A percentile compares a stretch with the other conserved stretches of the same genome.
These are phyloP conservation scores for Penicillium macrosclerotiorum DNA, from an alignment of 495 filamentous ascomycete genomes.

Conservation along the genomic window DNA sequence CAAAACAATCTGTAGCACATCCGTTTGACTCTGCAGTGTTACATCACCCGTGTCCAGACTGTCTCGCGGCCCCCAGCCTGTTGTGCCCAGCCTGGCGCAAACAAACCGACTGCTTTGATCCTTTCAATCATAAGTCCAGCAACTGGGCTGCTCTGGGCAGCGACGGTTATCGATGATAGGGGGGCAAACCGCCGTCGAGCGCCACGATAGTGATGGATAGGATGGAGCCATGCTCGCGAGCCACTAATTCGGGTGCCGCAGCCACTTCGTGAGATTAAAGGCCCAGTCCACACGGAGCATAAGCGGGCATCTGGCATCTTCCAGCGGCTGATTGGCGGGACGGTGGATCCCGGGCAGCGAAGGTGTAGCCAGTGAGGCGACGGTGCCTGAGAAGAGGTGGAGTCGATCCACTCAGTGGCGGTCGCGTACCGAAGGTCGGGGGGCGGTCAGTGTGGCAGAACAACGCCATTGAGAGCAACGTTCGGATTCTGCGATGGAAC, in stretches of 20 bases:
- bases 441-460: too few relatives aligned
- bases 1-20: neutral
- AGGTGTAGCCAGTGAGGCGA: constrained; percentile 1
- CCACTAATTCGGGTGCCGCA: neutral
- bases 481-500: too few relatives aligned
- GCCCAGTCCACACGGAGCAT: neutral
- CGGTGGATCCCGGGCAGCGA: neutral
- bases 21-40: constrained; percentile 3
- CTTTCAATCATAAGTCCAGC: too few relatives aligned
- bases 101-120: too few relatives aligned
- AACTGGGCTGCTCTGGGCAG: too few relatives aligned
- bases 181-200: neutral
- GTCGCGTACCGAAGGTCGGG: neutral
- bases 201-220: constrained; percentile 1
- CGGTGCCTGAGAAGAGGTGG: constrained; percentile 16
- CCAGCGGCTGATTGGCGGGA: neutral
- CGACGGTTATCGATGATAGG: neutral
- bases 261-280: constrained; percentile 3
- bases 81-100: too few relatives aligned
- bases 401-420: neutral
- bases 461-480: too few relatives aligned
- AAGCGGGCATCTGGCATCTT: too few relatives aligned
- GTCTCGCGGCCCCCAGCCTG: too few relatives aligned
- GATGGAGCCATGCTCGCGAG: neutral
- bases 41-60: neutral